Base-by-base conservation (phyloP, 2,329 filamentous ascomycete species). In the Arthroderma sp. region DNA sequence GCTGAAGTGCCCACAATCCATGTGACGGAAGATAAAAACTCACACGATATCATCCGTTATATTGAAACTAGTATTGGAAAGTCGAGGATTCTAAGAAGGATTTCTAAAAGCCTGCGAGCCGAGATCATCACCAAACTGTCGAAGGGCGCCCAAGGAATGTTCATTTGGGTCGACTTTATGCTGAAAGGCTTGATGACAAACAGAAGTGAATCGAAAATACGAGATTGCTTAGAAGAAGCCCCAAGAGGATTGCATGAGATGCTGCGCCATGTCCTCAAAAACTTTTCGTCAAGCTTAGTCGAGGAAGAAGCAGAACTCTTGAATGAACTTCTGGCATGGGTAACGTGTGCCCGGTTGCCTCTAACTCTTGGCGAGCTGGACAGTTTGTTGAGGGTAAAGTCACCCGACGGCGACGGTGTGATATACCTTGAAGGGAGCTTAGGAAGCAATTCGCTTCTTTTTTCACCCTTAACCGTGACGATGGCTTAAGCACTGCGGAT, bases 111-210 rank as follows among this genome's bases (percentile, higher is more conserved):
- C 4, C 29, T 54, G 22, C 46, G 49, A 9, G 22, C 61, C 9
- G 59, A 65, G 30, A 61, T 72, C 3, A 58, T 68, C 2, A 53
- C 63, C 2, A 62, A 60, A 5, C 61, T 72, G 53, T 59, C 60
- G 3, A 58, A 59, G 4, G 64, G 66, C 15, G 69, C 68, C 1
- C 65, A 69, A 15, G 70, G 69, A 0, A 61, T 72, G 11, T 73
- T 73, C 50, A 68, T 72, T 15, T 61, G 70, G 38, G 70, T 69
- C 39, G 67, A 71, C 45, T 66, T 72, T 38, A 72, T 73, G 69
- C 45, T 75, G 3, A 66, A 66, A 4, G 72, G 75, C 40, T 57
- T 73, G 22, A 7, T 43, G 33, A 43, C 29, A 33, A 43, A 43
- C 8, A 43, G 68, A 0, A 60, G 64, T 5, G 67, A 68, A 0